Conservation (phyloP, 2,329 filamentous ascomycete species). For the Talaromyces marneffei region DNA sequence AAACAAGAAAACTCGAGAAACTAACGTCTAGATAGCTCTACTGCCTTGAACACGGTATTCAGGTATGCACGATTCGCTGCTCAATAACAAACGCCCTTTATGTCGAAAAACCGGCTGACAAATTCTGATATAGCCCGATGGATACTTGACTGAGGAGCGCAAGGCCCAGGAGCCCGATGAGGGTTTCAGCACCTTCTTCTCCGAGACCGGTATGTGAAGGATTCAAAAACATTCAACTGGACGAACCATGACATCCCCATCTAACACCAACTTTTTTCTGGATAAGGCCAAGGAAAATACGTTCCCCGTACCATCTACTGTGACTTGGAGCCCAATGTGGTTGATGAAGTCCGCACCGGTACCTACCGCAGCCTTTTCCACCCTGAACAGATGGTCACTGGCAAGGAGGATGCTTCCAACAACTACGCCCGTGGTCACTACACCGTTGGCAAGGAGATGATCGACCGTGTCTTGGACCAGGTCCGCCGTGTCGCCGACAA, state of each 20-base stretch:
- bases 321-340: constrained; percentile 99
- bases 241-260: constrained; percentile 2
- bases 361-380: constrained; percentile 96
- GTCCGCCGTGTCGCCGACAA: constrained; percentile 95
- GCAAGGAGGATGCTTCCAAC: constrained; percentile 99
- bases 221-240: constrained; percentile 7
- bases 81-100: constrained; percentile 13
- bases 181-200: constrained; percentile 99
- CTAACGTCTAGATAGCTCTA: constrained; percentile 63
- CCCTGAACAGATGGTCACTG: constrained; percentile 98
- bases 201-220: constrained; percentile 77
- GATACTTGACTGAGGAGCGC: constrained; percentile 96
- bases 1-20: constrained; percentile 16
- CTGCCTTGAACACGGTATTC: constrained; percentile 99
- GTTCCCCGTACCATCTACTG: constrained; percentile 98
- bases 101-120: constrained; percentile 15
- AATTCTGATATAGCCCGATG: constrained; percentile 67
- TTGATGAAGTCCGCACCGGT: constrained; percentile 98
- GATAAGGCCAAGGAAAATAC: constrained; percentile 89
- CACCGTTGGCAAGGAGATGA: constrained; percentile 98
- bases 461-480: constrained; percentile 96
- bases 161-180: constrained; percentile 89
- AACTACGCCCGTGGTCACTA: constrained; percentile 99
- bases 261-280: constrained; percentile 10
- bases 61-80: constrained; percentile 57